Evolutionary conservation across 352 stramenopile genomes (phyloP), one percentile per base, ranked within the genome.

Genomic region (Globisporangium camurandrum): DNA sequence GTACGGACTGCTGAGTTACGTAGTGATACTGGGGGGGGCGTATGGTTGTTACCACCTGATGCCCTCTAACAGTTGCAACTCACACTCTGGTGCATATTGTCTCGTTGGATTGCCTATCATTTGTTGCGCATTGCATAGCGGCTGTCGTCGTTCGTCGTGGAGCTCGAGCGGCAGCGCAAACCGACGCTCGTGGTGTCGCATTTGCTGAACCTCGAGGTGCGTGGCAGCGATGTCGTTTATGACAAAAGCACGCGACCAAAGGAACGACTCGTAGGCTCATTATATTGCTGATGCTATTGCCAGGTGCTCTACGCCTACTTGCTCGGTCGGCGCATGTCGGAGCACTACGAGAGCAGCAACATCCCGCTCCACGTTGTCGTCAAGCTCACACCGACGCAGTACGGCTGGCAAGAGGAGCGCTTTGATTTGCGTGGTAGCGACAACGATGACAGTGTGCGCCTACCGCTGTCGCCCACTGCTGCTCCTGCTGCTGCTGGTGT

Each of bases 121-220:
- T n/a, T n/a, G n/a, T n/a, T n/a, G n/a, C n/a, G n/a, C n/a, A n/a
- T n/a, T n/a, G n/a, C n/a, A n/a, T 42, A 77, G 64, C 50, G 64
- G 24, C 46, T 77, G 16, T 74, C 67, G 17, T 77, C 64, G 26
- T 77, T 77, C 24, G 64, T 77, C n/a, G 56, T 77, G 7, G 65
- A 74, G 34, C 42, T 77, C 2, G 67, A 74, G 43, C 61, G 65
- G 3, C 64, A 77, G 33, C 64, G 65, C 20, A 69, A 74, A 34
- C 64, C 67, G 4, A 62, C 64, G n/a, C 37, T 77, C 1, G 49
- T 77, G 43, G 52, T 77, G 1, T 75, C 65, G 19, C 67, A 75
- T 36, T 30, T 77, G 1, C 28, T 74, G 20, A 77, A 72, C 34
- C 56, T 77, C 4, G 64, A 77, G 49, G 64, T 74, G 10, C 17